Evolutionary conservation across 352 stramenopile genomes (phyloP).

Genomic region (Phytophthora boehmeriae): DNA sequence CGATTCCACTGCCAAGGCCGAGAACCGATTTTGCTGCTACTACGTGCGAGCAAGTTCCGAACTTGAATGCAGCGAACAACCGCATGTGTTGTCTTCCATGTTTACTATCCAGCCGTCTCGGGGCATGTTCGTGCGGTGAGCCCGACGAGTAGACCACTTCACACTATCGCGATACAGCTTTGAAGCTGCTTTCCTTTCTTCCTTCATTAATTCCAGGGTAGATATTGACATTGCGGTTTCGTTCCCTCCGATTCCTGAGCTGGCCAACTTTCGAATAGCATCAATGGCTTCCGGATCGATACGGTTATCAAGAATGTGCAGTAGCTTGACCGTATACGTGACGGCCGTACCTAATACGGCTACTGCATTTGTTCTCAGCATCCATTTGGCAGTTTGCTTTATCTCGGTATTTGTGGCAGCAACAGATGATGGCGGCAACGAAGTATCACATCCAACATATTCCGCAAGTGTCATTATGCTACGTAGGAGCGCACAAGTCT

Average conservation of each 20-base stretch:
- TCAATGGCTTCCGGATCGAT: background rate
- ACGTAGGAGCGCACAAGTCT: constrained; percentile 7
- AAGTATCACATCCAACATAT: constrained; percentile 1
- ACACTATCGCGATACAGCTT: constrained; percentile 9
- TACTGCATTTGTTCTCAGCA: constrained; percentile 10
- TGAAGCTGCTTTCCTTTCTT: constrained; percentile 1
- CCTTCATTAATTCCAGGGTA: background rate
- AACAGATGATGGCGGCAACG: background rate
- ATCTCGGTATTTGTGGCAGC: constrained; percentile 10
- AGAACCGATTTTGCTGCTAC: constrained; percentile 4
- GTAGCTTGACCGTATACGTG: background rate
- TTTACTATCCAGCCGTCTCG: background rate
- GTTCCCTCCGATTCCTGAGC: background rate
- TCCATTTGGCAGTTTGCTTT: constrained; percentile 16
- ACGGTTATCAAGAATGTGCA: constrained; percentile 18
- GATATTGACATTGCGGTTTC: background rate
- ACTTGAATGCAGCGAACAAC: constrained; percentile 7
- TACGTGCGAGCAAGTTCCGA: constrained; percentile 6
- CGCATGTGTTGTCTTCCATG: background rate
- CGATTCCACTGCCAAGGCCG: background rate
- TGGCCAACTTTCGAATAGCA: constrained; percentile 7
- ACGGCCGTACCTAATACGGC: background rate
- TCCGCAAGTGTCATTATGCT: constrained; percentile 14
- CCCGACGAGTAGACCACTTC: constrained; percentile 1
- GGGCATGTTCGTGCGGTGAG: background rate